These are phyloP conservation scores for Chaetoceros tenuissimus DNA, from an alignment of 108 stramenopile genomes.

Conservation along the genomic window DNA sequence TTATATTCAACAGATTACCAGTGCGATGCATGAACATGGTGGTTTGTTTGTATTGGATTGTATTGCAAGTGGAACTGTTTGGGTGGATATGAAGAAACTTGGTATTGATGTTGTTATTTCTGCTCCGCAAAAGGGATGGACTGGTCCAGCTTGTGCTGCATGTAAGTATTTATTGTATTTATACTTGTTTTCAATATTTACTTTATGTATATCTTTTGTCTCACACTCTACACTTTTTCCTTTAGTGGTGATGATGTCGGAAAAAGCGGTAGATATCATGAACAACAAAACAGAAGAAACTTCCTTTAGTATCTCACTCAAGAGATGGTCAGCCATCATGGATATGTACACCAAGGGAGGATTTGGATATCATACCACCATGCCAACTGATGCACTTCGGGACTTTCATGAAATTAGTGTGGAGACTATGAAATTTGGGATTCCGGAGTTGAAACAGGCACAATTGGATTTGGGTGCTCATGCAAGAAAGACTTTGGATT, in stretches of 20 bases:
- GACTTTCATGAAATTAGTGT: constrained; percentile 86
- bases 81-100: constrained; percentile 90
- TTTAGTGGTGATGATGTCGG: constrained; percentile 79
- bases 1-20: constrained; percentile 72
- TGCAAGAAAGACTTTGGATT: constrained; percentile 59
- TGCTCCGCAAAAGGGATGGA: constrained; percentile 94
- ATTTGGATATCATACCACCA: constrained; percentile 89
- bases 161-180: too few species aligned
- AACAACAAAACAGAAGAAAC: constrained; percentile 47
- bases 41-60: constrained; percentile 89
- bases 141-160: constrained; percentile 83
- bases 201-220: too few species aligned
- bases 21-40: constrained; percentile 78
- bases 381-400: constrained; percentile 86
- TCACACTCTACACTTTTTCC: too few species aligned
- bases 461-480: constrained; percentile 59
- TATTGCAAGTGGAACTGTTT: constrained; percentile 85
- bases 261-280: constrained; percentile 53
- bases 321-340: constrained; percentile 81
- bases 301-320: constrained; percentile 81
- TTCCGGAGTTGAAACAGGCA: constrained; percentile 68
- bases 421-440: constrained; percentile 74
- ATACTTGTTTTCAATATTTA: too few species aligned
- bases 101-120: constrained; percentile 86
- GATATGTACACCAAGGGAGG: constrained; percentile 79